Base-by-base conservation (phyloP, 805 yeast species). In the Yarrowia sp. region DNA sequence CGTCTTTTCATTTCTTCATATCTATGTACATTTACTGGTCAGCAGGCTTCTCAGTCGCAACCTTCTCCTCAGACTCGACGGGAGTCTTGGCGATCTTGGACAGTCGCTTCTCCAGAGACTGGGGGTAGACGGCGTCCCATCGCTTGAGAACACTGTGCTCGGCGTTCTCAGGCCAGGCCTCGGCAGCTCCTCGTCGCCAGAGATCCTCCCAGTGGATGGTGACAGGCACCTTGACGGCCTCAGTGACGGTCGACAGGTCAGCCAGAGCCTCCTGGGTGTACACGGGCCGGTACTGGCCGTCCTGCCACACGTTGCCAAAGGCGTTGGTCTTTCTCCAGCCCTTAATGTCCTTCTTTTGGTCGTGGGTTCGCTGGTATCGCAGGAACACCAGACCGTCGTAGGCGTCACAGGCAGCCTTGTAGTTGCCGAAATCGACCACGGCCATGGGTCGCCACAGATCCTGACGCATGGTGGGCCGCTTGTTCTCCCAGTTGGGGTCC, bases 381-480 rank as follows among this genome's bases (percentile, higher is more conserved):
- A 93, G 84, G 74, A 89, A 86, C 5, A 90, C 88, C 69, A 93
- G 82, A 35, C 89, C 89, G 70, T 88, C 85, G 79, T 88, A 92
- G 8, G 95, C 89, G 52, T 87, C 86, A 15, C 86, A 85, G 1
- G 97, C 91, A 52, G 82, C 79, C 63, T 87, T 88, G 75, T 88
- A 86, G 65, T 78, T 78, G 48, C 82, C 81, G 72, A 90, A 85
- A 71, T 86, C 86, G 0, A 91, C 92, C 52, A 92, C 95, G 55
- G 95, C 91, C 91, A 94, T 86, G 67, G 93, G 84, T 74, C 94
- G 84, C 98, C 98, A 93, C 64, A 92, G 82, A 78, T 93, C 98
- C 73, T 88, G 84, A 80, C 98, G 87, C 73, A 87, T 82, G 46
- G 86, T 81, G 4, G 98, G 98, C 73, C 84, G 85, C 75, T 89